Evolutionary conservation across 2,329 filamentous ascomycete genomes (phyloP).

Genomic region (Cadophora malorum): DNA sequence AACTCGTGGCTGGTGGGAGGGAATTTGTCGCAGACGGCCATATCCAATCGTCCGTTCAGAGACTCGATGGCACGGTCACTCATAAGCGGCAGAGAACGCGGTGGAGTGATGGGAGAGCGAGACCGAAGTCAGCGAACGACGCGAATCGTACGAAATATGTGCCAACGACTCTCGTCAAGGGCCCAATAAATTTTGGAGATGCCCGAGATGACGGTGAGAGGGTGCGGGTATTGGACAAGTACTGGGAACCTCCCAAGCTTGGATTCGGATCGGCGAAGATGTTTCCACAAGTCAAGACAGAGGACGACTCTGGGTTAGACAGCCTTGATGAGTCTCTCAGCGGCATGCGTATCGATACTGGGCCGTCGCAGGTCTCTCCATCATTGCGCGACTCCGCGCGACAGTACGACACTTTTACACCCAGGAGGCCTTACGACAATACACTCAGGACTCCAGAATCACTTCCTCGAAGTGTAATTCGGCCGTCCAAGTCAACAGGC

Average conservation of each 20-base stretch:
- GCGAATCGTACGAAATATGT: background rate
- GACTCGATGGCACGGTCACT: conserved; percentile 31
- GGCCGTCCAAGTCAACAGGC: conserved; percentile 2
- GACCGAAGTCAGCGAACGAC: conserved; percentile 26
- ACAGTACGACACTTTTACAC: background rate
- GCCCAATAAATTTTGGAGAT: conserved; percentile 24
- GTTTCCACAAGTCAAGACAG: background rate
- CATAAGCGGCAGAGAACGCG: conserved; percentile 35
- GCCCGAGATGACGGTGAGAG: conserved; percentile 33
- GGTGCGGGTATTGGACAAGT: conserved; percentile 28
- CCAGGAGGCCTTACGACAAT: background rate
- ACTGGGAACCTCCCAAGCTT: conserved; percentile 37
- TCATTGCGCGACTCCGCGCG: background rate
- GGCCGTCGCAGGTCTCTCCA: background rate
- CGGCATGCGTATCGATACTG: background rate
- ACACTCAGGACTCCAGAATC: conserved; percentile 28
- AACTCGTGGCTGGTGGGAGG: background rate
- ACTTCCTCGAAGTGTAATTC: conserved; percentile 2
- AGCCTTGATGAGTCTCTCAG: conserved; percentile 14
- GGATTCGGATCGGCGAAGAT: conserved; percentile 10
- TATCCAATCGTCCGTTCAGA: conserved; percentile 27
- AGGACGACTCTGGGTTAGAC: background rate
- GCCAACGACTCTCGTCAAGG: conserved; percentile 17
- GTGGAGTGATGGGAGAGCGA: background rate
- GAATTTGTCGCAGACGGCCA: conserved; percentile 32